These are phyloP conservation scores for Trichophyton mentagrophytes DNA, from an alignment of 2,329 filamentous ascomycete species.

Conservation along the genomic window DNA sequence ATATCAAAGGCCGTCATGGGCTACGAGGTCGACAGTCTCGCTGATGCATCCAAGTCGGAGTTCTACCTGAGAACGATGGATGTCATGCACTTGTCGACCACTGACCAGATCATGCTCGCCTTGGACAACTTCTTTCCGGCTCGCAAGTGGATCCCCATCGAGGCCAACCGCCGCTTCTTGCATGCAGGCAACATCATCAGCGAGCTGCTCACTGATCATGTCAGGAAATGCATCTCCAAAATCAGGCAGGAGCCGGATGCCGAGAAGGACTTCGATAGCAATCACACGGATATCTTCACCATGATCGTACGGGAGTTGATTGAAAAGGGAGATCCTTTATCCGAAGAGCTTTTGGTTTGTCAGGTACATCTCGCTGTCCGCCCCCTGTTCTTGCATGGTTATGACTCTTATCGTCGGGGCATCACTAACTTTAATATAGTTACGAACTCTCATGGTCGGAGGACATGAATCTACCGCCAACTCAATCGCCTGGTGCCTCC, in stretches of 20 bases:
- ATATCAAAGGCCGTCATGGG: constrained; percentile 4
- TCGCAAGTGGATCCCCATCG: constrained; percentile 1
- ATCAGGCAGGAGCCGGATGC: neutral
- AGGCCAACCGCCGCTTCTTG: constrained; percentile 4
- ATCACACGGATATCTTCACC: neutral
- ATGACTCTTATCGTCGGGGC: neutral
- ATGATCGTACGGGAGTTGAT: constrained; percentile 2
- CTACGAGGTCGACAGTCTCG: neutral
- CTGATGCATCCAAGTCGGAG: neutral
- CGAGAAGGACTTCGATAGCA: neutral
- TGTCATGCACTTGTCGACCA: neutral
- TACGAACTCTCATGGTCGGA: neutral
- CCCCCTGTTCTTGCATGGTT: neutral
- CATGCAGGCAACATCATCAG: neutral
- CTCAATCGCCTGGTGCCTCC: constrained; percentile 1
- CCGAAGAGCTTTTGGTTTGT: constrained; percentile 1
- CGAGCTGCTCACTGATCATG: constrained; percentile 1
- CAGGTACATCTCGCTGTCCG: neutral
- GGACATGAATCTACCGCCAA: constrained; percentile 3
- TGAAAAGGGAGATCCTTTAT: neutral
- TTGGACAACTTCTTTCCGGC: neutral
- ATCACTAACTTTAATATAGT: no score
- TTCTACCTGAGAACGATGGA: neutral
- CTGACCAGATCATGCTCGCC: constrained; percentile 3
- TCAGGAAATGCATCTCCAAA: neutral